Evolutionary conservation across 306 rosid genomes (phyloP), one percentile per base, ranked within the genome.

Genomic region (Psophocarpus tetragonolobus): DNA sequence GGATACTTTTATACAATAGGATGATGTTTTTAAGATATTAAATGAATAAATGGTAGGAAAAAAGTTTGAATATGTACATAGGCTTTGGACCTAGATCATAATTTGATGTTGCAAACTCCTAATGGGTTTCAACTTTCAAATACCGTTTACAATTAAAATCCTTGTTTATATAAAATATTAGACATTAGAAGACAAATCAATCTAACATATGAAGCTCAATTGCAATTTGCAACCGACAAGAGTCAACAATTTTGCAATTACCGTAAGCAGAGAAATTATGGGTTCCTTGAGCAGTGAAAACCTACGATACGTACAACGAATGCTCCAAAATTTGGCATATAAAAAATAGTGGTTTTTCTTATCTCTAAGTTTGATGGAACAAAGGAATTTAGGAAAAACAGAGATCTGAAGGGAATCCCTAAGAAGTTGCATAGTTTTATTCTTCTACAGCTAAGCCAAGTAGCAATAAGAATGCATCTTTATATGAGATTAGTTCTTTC

Each of bases 351-450:
- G 70, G 23, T 24, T 45, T 71, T 79, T 29, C 47, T 53, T 71
- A 36, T 63, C 48, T 18, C 8, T 42, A 21, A 80, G 20, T 73
- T 65, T 42, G 62, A 56, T 41, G 47, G 71, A 74, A 74, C 26
- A 45, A 81, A 24, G 42, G 21, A 56, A 79, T 35, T 54, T 32
- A 67, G 67, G 48, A 61, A 67, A 15, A 45, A 45, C 17, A 57
- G 5, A 50, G 50, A 2, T 58, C 33, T 27, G 78, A 69, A 82
- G 35, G 73, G 81, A 75, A 81, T 69, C 80, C 47, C 68, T 3
- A 18, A 15, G 69, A 68, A 76, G 78, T 48, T 24, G 73, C 33
- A 2, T 15, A 20, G 45, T 56, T 68, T 66, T 38, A 44, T 62
- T 70, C 24, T 47, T 68, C 60, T 29, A 69, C 77, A 77, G 44